These are phyloP conservation scores for Cercophora sp. DNA, from an alignment of 495 filamentous ascomycete genomes.

Conservation along the genomic window DNA sequence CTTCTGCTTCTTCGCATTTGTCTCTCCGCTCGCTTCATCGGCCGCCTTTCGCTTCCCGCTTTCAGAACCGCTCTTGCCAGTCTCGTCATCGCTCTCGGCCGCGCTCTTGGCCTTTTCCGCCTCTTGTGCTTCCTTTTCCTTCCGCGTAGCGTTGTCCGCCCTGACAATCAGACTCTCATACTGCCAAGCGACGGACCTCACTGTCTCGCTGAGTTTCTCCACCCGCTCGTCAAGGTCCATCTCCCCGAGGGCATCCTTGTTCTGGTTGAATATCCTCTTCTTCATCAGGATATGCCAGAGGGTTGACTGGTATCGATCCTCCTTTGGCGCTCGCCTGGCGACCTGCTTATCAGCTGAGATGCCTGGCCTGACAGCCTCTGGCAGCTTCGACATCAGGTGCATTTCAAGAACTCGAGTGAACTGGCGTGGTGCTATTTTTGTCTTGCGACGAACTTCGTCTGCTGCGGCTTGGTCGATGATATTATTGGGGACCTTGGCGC, in stretches of 20 bases:
- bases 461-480: slow-evolving; percentile 60
- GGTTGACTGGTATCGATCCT: slow-evolving; percentile 53
- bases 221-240: slow-evolving; percentile 71
- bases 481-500: slow-evolving; percentile 49
- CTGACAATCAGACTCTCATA: slow-evolving; percentile 63
- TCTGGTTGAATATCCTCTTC: slow-evolving; percentile 74
- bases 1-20: not conserved
- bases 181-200: slow-evolving; percentile 73
- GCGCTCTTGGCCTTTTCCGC: not conserved
- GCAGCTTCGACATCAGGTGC: slow-evolving; percentile 74
- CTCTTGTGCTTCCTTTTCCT: not conserved
- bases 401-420: slow-evolving; percentile 85
- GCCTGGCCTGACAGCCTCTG: slow-evolving; percentile 54
- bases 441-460: slow-evolving; percentile 55
- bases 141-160: slow-evolving; percentile 15
- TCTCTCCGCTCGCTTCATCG: not conserved
- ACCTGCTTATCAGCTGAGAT: slow-evolving; percentile 20
- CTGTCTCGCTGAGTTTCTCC: slow-evolving; percentile 74
- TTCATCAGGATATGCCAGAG: slow-evolving; percentile 84
- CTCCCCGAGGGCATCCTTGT: slow-evolving; percentile 71
- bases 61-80: not conserved
- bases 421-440: slow-evolving; percentile 83
- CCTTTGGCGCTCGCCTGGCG: slow-evolving; percentile 25
- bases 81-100: not conserved
- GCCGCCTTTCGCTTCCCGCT: slow-evolving; percentile 3